phyloP scores from a whole-genome alignment of 176 grass and related monocot species.

The Tillandsia fasciculata region DNA sequence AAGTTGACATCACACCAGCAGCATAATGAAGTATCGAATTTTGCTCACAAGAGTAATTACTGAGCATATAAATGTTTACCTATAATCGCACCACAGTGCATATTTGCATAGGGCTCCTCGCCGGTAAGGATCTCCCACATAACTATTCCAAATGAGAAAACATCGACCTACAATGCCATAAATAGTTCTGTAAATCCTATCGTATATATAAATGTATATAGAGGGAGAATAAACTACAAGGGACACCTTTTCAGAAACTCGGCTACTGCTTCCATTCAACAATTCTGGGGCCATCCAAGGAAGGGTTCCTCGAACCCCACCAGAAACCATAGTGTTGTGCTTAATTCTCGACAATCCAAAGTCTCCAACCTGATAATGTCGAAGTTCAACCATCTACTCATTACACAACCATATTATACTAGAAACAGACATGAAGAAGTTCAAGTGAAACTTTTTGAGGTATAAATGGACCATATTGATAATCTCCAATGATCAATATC shows the following conservation, averaged over 20 bases:
- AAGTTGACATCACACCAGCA: neutral
- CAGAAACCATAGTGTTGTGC: slow-evolving; percentile 91
- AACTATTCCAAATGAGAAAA: slow-evolving; percentile 92
- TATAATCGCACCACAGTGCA: slow-evolving; percentile 94
- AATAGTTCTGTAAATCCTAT: neutral
- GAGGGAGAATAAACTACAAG: slow-evolving; percentile 5
- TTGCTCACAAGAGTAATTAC: neutral
- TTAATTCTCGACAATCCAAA: slow-evolving; percentile 99
- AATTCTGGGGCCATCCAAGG: slow-evolving; percentile 99
- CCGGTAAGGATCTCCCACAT: slow-evolving; percentile 96
- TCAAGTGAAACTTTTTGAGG: too few species aligned
- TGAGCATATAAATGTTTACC: slow-evolving; percentile 30
- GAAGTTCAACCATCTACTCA: neutral
- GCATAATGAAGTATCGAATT: neutral
- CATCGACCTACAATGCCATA: slow-evolving; percentile 55
- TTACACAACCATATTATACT: too few species aligned
- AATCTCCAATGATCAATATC: too few species aligned
- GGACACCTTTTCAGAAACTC: slow-evolving; percentile 83
- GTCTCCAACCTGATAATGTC: slow-evolving; percentile 70
- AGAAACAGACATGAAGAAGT: too few species aligned
- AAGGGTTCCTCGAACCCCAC: slow-evolving; percentile 93
- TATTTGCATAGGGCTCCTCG: slow-evolving; percentile 83
- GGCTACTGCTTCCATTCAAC: slow-evolving; percentile 83
- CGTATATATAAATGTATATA: neutral
- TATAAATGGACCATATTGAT: too few species aligned